These are phyloP conservation scores for Wallacemonas sp. DNA, from an alignment of 208 protist genomes.

Conservation along the genomic window DNA sequence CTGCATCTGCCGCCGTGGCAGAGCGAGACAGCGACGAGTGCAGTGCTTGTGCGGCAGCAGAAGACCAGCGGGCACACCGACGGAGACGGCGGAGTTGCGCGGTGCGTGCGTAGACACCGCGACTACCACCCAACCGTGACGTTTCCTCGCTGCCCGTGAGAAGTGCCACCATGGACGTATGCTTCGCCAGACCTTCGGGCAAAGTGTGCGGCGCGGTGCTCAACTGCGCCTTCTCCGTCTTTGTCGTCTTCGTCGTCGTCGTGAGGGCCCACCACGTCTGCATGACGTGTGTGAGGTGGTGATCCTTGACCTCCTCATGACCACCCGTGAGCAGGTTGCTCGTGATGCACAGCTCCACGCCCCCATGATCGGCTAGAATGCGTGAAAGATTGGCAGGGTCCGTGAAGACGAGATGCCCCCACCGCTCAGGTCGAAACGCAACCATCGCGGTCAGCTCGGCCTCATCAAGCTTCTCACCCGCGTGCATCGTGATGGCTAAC, in stretches of 20 bases:
- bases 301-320: slow-evolving; percentile 45
- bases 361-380: slow-evolving; percentile 43
- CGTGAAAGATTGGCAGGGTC: slow-evolving; percentile 24
- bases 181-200: background rate
- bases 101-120: background rate
- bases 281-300: slow-evolving; percentile 52
- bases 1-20: background rate
- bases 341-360: slow-evolving; percentile 86
- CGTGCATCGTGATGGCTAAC: slow-evolving; percentile 74
- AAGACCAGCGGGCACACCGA: slow-evolving; percentile 4
- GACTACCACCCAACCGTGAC: background rate
- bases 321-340: slow-evolving; percentile 80
- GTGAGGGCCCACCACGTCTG: slow-evolving; percentile 24
- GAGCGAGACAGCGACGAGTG: background rate
- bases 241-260: no score
- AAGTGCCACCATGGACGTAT: background rate
- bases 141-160: background rate
- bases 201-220: background rate
- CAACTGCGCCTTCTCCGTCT: no score
- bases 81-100: slow-evolving; percentile 1
- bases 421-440: slow-evolving; percentile 55
- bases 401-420: slow-evolving; percentile 85
- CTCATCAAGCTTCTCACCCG: slow-evolving; percentile 74
- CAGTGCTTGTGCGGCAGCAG: background rate
- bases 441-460: slow-evolving; percentile 71